A percentile compares a stretch with the other conserved stretches of the same genome.
Conservation (phyloP, 202 grass and related monocot species). For the Panicum virgatum region DNA sequence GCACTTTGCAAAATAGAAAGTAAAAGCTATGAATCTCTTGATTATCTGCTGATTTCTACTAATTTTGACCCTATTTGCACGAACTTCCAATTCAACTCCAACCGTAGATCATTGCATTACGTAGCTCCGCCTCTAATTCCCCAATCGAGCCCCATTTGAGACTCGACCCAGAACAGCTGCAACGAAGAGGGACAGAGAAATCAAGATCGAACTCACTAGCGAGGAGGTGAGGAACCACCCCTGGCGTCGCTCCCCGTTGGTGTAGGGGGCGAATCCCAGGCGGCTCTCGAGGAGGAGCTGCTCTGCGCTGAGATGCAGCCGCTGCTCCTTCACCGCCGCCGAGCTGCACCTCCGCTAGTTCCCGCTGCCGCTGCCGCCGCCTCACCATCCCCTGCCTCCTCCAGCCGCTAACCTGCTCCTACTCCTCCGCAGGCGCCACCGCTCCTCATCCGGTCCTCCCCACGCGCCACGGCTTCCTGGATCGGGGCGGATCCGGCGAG, state of each 20-base stretch:
- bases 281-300: slow-evolving; percentile 88
- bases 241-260: slow-evolving; percentile 63
- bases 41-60: slow-evolving; percentile 5
- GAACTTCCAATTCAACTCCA: background rate
- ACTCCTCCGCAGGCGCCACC: too few species aligned
- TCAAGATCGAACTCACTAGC: slow-evolving; percentile 46
- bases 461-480: too few species aligned
- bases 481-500: too few species aligned
- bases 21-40: background rate
- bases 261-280: slow-evolving; percentile 77
- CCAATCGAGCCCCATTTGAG: background rate
- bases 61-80: slow-evolving; percentile 21
- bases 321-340: slow-evolving; percentile 58
- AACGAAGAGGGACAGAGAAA: slow-evolving; percentile 1
- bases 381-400: slow-evolving; percentile 34
- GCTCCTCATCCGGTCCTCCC: too few species aligned
- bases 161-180: background rate
- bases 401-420: too few species aligned
- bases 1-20: background rate
- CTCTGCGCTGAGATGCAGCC: slow-evolving; percentile 69
- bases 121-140: slow-evolving; percentile 5
- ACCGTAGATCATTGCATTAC: background rate
- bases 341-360: slow-evolving; percentile 45
- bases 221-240: slow-evolving; percentile 92
- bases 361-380: too few species aligned